These are phyloP conservation scores for Alisma plantagoaquatica DNA, from an alignment of 106 monocot species.

Conservation along the genomic window DNA sequence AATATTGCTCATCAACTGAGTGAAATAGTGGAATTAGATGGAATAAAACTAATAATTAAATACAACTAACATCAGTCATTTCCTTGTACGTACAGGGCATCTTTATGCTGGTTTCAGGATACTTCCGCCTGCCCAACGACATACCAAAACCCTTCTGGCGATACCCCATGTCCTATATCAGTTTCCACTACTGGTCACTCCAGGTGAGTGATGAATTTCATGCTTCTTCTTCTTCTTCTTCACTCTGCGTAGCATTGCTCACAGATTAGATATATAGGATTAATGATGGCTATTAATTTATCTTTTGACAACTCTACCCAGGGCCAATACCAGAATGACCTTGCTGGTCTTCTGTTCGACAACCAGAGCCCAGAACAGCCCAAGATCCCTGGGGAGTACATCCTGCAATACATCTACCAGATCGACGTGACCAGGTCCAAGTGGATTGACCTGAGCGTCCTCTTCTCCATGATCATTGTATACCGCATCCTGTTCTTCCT, in stretches of 20 bases:
- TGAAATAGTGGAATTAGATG: too few species aligned
- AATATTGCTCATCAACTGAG: too few species aligned
- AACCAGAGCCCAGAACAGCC: not conserved
- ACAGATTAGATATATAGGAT: too few species aligned
- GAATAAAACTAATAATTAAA: too few species aligned
- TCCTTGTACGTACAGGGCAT: too few species aligned
- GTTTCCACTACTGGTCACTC: slow-evolving; percentile 61
- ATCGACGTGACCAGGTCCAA: slow-evolving; percentile 6
- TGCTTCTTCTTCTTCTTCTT: too few species aligned
- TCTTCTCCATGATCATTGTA: slow-evolving; percentile 9
- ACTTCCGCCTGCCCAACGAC: slow-evolving; percentile 59
- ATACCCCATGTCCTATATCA: too few species aligned
- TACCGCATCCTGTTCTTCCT: slow-evolving; percentile 13
- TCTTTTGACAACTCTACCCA: not conserved
- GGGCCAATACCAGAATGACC: slow-evolving; percentile 14
- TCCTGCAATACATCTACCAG: slow-evolving; percentile 9
- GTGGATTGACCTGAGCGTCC: slow-evolving; percentile 6
- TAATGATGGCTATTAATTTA: too few species aligned
- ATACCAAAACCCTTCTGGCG: too few species aligned
- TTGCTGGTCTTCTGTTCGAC: slow-evolving; percentile 6
- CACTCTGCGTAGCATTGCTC: too few species aligned
- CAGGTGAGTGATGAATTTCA: slow-evolving; percentile 1
- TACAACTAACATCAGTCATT: too few species aligned
- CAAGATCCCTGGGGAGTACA: slow-evolving; percentile 8
- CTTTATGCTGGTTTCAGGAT: slow-evolving; percentile 81